Percentiles rank a stretch among this genome's conserved stretches.
Evolutionary conservation across 2,329 filamentous ascomycete species (phyloP).

Genomic region (Fusarium pseudoanthophilum): DNA sequence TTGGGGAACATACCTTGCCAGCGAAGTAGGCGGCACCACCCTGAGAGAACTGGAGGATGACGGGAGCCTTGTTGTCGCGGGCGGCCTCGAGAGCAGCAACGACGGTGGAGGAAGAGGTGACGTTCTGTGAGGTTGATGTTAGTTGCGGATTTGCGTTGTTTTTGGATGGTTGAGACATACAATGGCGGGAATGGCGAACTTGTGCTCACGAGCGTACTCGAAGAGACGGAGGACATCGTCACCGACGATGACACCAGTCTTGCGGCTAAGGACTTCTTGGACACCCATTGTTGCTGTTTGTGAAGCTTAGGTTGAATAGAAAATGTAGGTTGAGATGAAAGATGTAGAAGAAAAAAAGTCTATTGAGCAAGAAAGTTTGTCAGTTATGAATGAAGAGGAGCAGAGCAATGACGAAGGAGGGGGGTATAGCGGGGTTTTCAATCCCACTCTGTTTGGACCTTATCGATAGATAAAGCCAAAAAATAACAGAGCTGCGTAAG

Average conservation of each 20-base stretch:
- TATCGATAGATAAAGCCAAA: slow-evolving; percentile 41
- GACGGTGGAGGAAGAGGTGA: slow-evolving; percentile 84
- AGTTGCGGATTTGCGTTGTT: not conserved
- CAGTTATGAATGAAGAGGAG: slow-evolving; percentile 38
- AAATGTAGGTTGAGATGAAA: slow-evolving; percentile 33
- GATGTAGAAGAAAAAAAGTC: slow-evolving; percentile 30
- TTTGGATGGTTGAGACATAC: slow-evolving; percentile 43
- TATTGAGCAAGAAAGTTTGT: slow-evolving; percentile 40
- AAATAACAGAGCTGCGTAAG: slow-evolving; percentile 18
- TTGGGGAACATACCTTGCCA: slow-evolving; percentile 71
- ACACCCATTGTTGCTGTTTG: slow-evolving; percentile 52
- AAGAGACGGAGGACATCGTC: slow-evolving; percentile 75
- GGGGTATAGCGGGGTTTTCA: slow-evolving; percentile 44
- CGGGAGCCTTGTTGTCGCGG: slow-evolving; percentile 87
- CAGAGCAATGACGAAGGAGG: slow-evolving; percentile 36
- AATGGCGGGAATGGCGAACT: slow-evolving; percentile 89
- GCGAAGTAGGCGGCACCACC: slow-evolving; percentile 94
- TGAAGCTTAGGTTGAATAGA: slow-evolving; percentile 25
- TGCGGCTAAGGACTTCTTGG: slow-evolving; percentile 59
- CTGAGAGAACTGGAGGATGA: slow-evolving; percentile 93
- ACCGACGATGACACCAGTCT: slow-evolving; percentile 65
- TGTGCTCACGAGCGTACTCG: slow-evolving; percentile 87
- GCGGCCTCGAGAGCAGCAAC: slow-evolving; percentile 94
- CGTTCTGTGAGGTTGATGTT: slow-evolving; percentile 65
- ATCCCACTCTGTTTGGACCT: slow-evolving; percentile 26